phyloP scores from a whole-genome alignment of 345 rosid genomes.

The Moricandia moricandioides region DNA sequence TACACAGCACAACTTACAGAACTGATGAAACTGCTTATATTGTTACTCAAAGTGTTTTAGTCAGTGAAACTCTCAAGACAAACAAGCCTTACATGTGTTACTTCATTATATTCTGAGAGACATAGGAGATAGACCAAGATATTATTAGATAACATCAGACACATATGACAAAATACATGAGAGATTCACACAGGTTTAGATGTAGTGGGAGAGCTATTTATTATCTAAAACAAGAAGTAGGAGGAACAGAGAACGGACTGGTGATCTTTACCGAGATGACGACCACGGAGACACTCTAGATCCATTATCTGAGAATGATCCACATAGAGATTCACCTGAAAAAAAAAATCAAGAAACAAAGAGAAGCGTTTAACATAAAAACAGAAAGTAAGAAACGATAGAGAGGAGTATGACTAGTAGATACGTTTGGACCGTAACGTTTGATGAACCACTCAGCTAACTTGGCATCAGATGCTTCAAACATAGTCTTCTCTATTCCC shows the following conservation, averaged over 20 bases:
- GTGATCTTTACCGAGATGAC: constrained; percentile 56
- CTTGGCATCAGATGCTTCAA: constrained; percentile 71
- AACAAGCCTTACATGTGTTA: constrained; percentile 8
- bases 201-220: neutral
- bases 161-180: constrained; percentile 15
- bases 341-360: neutral
- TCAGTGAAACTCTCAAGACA: constrained; percentile 8
- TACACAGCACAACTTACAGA: neutral
- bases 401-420: neutral
- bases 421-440: constrained; percentile 79
- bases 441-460: constrained; percentile 85
- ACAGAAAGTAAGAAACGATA: neutral
- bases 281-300: constrained; percentile 80
- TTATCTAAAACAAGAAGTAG: constrained; percentile 40
- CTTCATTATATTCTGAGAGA: neutral
- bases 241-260: constrained; percentile 55
- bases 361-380: constrained; percentile 2
- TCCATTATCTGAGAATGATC: constrained; percentile 89
- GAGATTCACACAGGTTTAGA: constrained; percentile 4
- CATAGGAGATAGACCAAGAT: too few relatives aligned
- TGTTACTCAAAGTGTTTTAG: neutral
- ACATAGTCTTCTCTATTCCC: constrained; percentile 92
- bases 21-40: neutral
- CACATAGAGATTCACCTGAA: constrained; percentile 87
- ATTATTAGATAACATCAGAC: neutral